phyloP scores from a whole-genome alignment of 768 basidiomycete genomes.

The Mycena belliarum region DNA sequence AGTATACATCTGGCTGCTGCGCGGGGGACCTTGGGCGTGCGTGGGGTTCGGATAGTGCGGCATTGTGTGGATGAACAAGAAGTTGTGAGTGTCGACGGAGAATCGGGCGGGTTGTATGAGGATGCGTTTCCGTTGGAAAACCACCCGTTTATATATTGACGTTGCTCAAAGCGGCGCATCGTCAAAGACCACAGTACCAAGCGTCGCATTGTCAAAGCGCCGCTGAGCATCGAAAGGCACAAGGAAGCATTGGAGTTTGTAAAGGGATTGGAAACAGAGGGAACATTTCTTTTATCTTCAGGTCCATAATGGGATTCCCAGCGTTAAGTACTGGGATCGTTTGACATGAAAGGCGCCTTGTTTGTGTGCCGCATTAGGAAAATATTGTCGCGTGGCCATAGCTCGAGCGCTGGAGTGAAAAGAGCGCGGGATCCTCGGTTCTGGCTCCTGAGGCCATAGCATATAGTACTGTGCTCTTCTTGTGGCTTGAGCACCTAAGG shows the following conservation, averaged over 20 bases:
- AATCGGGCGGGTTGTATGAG: too few relatives aligned
- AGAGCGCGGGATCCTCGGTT: too few relatives aligned
- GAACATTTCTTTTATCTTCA: background rate
- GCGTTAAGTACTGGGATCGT: background rate
- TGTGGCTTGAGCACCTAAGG: too few relatives aligned
- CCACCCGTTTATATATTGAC: background rate
- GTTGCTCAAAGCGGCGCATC: background rate
- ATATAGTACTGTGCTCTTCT: too few relatives aligned
- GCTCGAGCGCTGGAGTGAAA: too few relatives aligned
- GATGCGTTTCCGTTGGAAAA: too few relatives aligned
- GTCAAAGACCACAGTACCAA: background rate
- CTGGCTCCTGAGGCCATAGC: too few relatives aligned
- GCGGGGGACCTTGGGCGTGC: conserved; percentile 33
- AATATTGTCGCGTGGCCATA: too few relatives aligned
- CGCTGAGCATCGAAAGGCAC: background rate
- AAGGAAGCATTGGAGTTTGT: background rate
- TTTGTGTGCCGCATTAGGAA: background rate
- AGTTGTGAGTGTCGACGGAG: too few relatives aligned
- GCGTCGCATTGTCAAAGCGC: background rate
- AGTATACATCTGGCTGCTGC: conserved; percentile 28
- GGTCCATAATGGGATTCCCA: background rate
- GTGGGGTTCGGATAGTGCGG: conserved; percentile 43
- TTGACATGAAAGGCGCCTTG: background rate
- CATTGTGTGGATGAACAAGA: conserved; percentile 31
- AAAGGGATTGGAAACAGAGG: background rate